Percentiles rank a stretch among this genome's conserved stretches.
phyloP scores from a whole-genome alignment of 169 alveolate genomes.

The Cryptosporidium sp. region DNA sequence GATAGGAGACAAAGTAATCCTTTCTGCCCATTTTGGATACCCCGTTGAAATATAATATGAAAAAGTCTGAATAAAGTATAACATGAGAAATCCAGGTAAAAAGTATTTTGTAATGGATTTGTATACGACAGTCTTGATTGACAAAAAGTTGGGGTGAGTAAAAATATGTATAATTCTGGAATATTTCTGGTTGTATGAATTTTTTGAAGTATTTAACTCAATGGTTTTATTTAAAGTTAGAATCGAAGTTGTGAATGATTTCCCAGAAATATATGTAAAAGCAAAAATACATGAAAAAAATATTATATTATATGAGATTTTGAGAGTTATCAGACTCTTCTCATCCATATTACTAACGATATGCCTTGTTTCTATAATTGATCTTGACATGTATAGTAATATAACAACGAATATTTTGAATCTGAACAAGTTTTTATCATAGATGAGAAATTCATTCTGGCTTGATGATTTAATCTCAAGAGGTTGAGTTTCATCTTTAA shows the following conservation, averaged over 20 bases:
- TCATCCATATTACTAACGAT: background rate
- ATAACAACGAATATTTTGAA: background rate
- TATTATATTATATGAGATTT: background rate
- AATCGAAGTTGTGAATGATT: slow-evolving; percentile 17
- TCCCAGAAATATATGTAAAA: slow-evolving; percentile 32
- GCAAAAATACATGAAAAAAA: slow-evolving; percentile 15
- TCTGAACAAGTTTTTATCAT: slow-evolving; percentile 24
- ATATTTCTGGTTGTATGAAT: background rate
- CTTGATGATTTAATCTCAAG: background rate
- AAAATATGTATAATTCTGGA: background rate
- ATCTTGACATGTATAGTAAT: slow-evolving; percentile 7
- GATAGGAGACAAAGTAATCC: slow-evolving; percentile 26
- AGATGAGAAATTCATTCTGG: background rate
- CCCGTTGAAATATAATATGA: slow-evolving; percentile 19
- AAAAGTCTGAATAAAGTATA: slow-evolving; percentile 44
- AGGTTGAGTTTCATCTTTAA: background rate
- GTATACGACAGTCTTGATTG: background rate
- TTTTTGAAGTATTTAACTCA: background rate
- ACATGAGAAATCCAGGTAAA: slow-evolving; percentile 8
- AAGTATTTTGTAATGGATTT: slow-evolving; percentile 18
- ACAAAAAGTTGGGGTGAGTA: background rate
- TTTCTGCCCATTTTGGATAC: slow-evolving; percentile 30
- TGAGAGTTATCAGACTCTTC: background rate
- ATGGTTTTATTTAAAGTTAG: background rate
- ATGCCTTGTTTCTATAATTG: slow-evolving; percentile 7